Base-by-base conservation (phyloP, 176 grass and related monocot species). In the Avena sativa region DNA sequence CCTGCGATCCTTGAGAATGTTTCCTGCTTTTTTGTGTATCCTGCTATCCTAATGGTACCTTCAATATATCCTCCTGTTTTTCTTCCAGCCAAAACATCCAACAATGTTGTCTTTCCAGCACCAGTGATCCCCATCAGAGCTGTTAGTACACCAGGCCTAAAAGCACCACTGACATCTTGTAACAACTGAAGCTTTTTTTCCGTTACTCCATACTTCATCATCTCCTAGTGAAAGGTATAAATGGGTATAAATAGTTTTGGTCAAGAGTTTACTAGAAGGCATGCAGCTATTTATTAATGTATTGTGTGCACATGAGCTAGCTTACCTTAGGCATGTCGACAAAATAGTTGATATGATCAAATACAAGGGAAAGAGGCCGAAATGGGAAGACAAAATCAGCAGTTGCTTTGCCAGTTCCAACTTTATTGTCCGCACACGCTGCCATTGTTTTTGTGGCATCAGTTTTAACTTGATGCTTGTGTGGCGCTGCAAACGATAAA, bases 81-180 rank as follows among this genome's bases (percentile, higher is more conserved):
- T 84, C 95, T 93, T 91, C 95, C 95, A 74, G 93, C 91, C 74
- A 95, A 93, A 87, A 95, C 95, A 89, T 95, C 91, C 0, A 98
- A 81, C 55, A 98, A 59, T 84, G 95, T 98, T 82, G 95, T 98
- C 80, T 98, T 95, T 34, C 95, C 95, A 36, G 93, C 95, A 66
- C 95, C 95, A 52, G 95, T 98, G 19, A 98, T 80, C 10, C 95
- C 95, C 95, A 98, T 95, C 43, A 95, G 69, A 76, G 78, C 95
- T 65, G 89, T 98, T 82, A 98, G 66, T 12, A 98, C 86, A 30
- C 95, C 93, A 49, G 95, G 91, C 63, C 79, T 91, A 49, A 98
- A 92, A 40, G 88, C 91, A 81, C 93, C 95, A 59, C 86, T 95
- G 19, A 95, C 88, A 81, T 89, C 89, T 73, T 76, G 83, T 78